Conservation (phyloP, 768 basidiomycete genomes). For the Pleurotus platypus region DNA sequence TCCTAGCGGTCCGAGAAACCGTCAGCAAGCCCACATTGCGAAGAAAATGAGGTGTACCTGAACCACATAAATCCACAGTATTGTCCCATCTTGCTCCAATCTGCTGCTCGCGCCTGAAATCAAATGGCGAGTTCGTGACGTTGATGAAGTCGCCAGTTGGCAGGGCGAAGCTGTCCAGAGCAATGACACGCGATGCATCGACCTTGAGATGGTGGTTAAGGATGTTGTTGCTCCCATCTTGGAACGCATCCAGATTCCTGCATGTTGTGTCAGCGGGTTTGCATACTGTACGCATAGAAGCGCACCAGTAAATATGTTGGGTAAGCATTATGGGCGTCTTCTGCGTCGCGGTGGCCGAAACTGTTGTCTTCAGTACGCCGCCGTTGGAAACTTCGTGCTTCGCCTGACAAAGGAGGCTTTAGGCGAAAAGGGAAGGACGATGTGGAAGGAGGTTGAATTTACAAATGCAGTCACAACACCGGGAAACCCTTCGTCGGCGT, state of each 20-base stretch:
- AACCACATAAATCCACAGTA: conserved; percentile 23
- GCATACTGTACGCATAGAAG: neutral
- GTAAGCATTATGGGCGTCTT: conserved; percentile 58
- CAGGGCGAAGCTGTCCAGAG: conserved; percentile 31
- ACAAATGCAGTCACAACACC: conserved; percentile 42
- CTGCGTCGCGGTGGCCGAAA: conserved; percentile 45
- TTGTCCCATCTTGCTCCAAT: conserved; percentile 32
- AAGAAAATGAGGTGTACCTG: conserved; percentile 17
- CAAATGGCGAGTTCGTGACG: conserved; percentile 34
- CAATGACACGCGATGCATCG: conserved; percentile 32
- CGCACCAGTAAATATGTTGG: conserved; percentile 50
- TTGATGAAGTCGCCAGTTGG: conserved; percentile 33
- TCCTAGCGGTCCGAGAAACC: conserved; percentile 18
- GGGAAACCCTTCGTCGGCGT: conserved; percentile 53
- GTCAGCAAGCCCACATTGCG: neutral
- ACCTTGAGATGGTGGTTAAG: conserved; percentile 28
- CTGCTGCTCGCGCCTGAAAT: conserved; percentile 32
- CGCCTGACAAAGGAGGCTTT: conserved; percentile 23
- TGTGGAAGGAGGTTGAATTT: conserved; percentile 11
- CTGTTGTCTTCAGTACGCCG: conserved; percentile 35
- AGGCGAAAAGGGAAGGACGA: neutral
- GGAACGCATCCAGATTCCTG: conserved; percentile 53
- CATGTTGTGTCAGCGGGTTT: neutral
- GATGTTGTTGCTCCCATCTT: conserved; percentile 32
- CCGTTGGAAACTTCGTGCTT: conserved; percentile 44